Evolutionary conservation across 2,329 filamentous ascomycete species (phyloP).

Genomic region (Cladorrhinum sp.): DNA sequence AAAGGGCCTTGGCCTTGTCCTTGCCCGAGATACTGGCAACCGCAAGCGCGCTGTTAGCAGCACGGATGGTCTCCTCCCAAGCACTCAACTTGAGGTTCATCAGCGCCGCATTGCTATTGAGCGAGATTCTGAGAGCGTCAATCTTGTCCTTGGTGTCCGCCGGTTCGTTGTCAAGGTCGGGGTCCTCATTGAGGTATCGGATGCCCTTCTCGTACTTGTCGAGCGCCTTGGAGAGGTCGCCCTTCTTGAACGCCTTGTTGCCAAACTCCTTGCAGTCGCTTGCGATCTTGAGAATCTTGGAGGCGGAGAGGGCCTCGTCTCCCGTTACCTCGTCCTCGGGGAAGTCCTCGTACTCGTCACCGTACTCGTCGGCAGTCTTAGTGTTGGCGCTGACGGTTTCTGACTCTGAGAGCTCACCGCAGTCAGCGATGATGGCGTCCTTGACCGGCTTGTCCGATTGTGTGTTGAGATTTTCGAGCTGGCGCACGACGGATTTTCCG

Average conservation of each 20-base stretch:
- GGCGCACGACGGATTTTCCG: conserved; percentile 85
- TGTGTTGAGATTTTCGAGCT: conserved; percentile 81
- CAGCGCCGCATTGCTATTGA: conserved; percentile 86
- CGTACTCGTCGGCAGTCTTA: conserved; percentile 73
- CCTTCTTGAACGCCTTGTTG: conserved; percentile 85
- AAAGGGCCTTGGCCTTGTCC: conserved; percentile 87
- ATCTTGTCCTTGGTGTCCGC: conserved; percentile 65
- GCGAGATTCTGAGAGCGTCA: conserved; percentile 71
- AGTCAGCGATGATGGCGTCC: conserved; percentile 74
- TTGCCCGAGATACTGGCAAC: conserved; percentile 63
- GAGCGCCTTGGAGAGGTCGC: conserved; percentile 67
- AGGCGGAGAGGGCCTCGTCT: conserved; percentile 57
- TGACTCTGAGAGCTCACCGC: conserved; percentile 76
- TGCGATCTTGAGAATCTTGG: conserved; percentile 73
- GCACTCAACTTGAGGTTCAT: conserved; percentile 76
- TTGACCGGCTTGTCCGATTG: conserved; percentile 74
- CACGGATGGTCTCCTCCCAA: conserved; percentile 67
- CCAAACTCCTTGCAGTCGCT: conserved; percentile 85
- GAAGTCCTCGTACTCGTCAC: conserved; percentile 93
- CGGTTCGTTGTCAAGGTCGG: conserved; percentile 69
- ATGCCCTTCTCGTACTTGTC: conserved; percentile 94
- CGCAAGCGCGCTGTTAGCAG: conserved; percentile 70
- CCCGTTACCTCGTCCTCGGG: conserved; percentile 71
- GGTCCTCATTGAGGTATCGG: conserved; percentile 84
- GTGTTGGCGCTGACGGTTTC: conserved; percentile 61